Conservation (phyloP, 192 early-diverging fungal species). For the Coemansia sp. region DNA sequence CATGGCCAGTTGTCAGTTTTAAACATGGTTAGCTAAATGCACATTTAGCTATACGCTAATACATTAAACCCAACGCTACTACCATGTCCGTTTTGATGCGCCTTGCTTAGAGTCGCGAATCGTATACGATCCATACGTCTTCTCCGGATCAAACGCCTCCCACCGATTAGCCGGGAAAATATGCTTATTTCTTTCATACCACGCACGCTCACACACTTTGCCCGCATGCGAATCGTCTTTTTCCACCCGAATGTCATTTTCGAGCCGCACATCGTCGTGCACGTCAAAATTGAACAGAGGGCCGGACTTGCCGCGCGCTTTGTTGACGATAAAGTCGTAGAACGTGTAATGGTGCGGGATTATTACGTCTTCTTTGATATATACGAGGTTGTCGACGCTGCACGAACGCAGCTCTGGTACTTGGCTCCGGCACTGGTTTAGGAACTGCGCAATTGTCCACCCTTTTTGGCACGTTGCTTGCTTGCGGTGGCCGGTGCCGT, state of each 20-base stretch:
- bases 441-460: constrained; percentile 83
- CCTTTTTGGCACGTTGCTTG: constrained; percentile 79
- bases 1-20: too few species aligned
- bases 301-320: constrained; percentile 93
- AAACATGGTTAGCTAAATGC: too few species aligned
- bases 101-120: constrained; percentile 30
- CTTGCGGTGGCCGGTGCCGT: constrained; percentile 91
- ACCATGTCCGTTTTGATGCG: too few species aligned
- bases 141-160: constrained; percentile 88
- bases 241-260: constrained; percentile 78
- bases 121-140: constrained; percentile 58
- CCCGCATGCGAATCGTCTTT: constrained; percentile 95
- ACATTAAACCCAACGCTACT: background rate
- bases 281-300: constrained; percentile 94
- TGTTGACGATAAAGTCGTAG: constrained; percentile 96
- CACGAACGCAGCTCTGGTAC: constrained; percentile 77
- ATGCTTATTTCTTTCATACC: constrained; percentile 94
- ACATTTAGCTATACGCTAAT: too few species aligned
- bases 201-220: constrained; percentile 86
- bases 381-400: constrained; percentile 85
- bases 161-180: constrained; percentile 93
- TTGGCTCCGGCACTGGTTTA: constrained; percentile 80
- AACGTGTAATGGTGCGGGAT: constrained; percentile 90
- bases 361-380: constrained; percentile 94
- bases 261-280: constrained; percentile 86